Evolutionary conservation across 805 yeast genomes (phyloP).

Genomic region (Kazachstania martiniae): DNA sequence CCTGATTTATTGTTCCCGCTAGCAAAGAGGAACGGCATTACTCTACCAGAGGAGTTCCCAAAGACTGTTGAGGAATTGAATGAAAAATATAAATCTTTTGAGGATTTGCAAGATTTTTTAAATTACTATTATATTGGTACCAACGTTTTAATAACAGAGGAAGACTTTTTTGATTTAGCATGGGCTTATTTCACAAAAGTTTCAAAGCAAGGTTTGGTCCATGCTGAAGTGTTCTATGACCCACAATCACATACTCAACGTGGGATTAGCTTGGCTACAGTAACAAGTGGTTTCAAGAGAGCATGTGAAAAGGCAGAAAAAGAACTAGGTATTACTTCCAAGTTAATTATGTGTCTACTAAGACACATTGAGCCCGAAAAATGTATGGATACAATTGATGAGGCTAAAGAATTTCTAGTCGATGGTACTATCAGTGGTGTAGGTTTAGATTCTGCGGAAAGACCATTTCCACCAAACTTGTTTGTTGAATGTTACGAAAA

Average conservation of each 20-base stretch:
- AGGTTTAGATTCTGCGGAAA: constrained; percentile 76
- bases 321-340: constrained; percentile 53
- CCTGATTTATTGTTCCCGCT: constrained; percentile 63
- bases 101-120: constrained; percentile 66
- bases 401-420: constrained; percentile 41
- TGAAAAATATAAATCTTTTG: constrained; percentile 48
- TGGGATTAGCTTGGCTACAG: constrained; percentile 47
- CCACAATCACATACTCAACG: constrained; percentile 77
- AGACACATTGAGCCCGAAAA: constrained; percentile 60
- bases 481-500: constrained; percentile 52
- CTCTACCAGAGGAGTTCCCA: constrained; percentile 56
- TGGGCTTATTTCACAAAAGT: constrained; percentile 59
- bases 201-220: constrained; percentile 46
- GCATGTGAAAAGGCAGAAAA: constrained; percentile 55
- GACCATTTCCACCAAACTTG: constrained; percentile 63
- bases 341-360: constrained; percentile 70
- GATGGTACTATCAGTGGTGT: constrained; percentile 59
- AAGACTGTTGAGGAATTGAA: constrained; percentile 44
- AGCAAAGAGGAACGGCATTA: constrained; percentile 52
- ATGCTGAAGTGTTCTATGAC: constrained; percentile 72
- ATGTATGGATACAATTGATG: constrained; percentile 46
- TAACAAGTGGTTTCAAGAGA: constrained; percentile 53
- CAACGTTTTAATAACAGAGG: constrained; percentile 56
- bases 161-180: constrained; percentile 72
- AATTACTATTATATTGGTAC: constrained; percentile 75